These are phyloP conservation scores for Rhizopus arrhizus DNA, from an alignment of 371 early-diverging fungal species.

Conservation along the genomic window DNA sequence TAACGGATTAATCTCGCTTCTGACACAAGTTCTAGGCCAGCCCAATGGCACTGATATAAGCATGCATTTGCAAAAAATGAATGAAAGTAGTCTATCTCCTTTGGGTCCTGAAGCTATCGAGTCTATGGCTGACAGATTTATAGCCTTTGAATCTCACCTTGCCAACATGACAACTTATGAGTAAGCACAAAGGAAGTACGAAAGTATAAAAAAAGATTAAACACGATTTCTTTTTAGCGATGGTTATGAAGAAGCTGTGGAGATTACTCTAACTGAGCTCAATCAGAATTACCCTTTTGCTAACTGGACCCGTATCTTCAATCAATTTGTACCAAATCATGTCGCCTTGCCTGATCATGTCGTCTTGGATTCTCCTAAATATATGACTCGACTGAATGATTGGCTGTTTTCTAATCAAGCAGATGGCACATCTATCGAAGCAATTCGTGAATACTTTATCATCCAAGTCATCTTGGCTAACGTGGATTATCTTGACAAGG, in stretches of 20 bases:
- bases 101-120: conserved; percentile 17
- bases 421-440: conserved; percentile 8
- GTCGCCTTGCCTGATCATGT: conserved; percentile 9
- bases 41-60: neutral
- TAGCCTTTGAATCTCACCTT: conserved; percentile 54
- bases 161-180: conserved; percentile 36
- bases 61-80: conserved; percentile 10
- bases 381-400: conserved; percentile 8
- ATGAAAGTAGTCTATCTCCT: conserved; percentile 7
- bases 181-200: conserved; percentile 19
- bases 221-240: neutral
- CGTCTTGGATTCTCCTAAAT: conserved; percentile 15
- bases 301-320: conserved; percentile 29
- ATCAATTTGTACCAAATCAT: conserved; percentile 11
- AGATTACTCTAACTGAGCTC: conserved; percentile 40
- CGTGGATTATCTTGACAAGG: conserved; percentile 17
- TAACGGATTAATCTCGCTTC: conserved; percentile 28
- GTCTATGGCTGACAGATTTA: conserved; percentile 41
- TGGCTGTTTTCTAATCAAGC: conserved; percentile 12
- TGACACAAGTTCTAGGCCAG: conserved; percentile 21
- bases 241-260: conserved; percentile 48
- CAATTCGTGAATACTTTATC: conserved; percentile 21
- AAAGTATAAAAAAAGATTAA: neutral
- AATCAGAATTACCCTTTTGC: conserved; percentile 29
- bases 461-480: conserved; percentile 18